Evolutionary conservation across 1,284 basidiomycete genomes (phyloP).

Genomic region (Apiotrichum veenhuisii): DNA sequence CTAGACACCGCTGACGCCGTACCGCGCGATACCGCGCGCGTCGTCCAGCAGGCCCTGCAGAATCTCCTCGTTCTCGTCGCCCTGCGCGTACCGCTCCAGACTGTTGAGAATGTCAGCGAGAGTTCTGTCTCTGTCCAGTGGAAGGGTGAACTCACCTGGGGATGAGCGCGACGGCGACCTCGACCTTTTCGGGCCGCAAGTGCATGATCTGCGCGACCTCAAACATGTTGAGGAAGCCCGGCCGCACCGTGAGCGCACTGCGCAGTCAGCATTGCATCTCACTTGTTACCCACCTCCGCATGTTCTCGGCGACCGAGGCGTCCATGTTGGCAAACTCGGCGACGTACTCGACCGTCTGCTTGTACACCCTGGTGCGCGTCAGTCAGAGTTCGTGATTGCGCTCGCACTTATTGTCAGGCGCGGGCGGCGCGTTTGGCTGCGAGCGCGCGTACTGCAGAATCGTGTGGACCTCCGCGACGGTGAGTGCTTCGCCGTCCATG

Average conservation of each 20-base stretch:
- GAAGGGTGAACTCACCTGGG: conserved; percentile 33
- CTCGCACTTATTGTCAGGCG: conserved; percentile 45
- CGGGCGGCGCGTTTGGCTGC: conserved; percentile 32
- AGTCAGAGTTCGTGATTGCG: neutral
- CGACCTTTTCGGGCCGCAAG: conserved; percentile 38
- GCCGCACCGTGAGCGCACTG: conserved; percentile 29
- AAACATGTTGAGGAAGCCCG: conserved; percentile 44
- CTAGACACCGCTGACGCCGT: conserved; percentile 19
- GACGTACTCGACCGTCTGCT: conserved; percentile 38
- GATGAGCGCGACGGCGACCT: conserved; percentile 43
- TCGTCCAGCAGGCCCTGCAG: conserved; percentile 39
- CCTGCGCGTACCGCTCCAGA: conserved; percentile 39
- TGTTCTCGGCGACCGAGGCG: conserved; percentile 30
- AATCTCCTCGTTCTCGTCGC: conserved; percentile 30
- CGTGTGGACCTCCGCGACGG: conserved; percentile 37
- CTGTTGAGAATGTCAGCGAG: conserved; percentile 18
- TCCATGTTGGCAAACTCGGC: conserved; percentile 38
- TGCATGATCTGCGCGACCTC: conserved; percentile 48
- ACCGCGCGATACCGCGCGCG: conserved; percentile 32
- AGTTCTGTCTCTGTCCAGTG: neutral
- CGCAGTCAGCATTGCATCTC: neutral
- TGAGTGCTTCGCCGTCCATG: conserved; percentile 41
- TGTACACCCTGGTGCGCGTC: conserved; percentile 36
- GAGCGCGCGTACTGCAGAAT: conserved; percentile 30
- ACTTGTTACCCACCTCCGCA: conserved; percentile 35